These are phyloP conservation scores for Lactifluus rugatus DNA, from an alignment of 768 basidiomycete species.

Conservation along the genomic window DNA sequence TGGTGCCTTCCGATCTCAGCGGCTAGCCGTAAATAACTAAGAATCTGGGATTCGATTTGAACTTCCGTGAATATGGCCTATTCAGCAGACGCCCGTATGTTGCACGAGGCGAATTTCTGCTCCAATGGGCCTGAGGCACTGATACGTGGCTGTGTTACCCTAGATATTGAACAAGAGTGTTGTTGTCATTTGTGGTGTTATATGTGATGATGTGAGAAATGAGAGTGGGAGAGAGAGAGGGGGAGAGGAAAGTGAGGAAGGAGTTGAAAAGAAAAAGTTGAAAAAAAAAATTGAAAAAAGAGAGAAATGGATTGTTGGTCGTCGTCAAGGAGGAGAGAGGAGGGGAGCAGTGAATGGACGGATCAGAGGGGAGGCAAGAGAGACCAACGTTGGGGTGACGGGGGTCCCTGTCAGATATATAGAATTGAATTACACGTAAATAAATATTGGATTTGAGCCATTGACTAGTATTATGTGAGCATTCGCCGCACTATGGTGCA, in stretches of 20 bases:
- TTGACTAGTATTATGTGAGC: constrained; percentile 11
- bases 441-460: no score
- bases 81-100: constrained; percentile 2
- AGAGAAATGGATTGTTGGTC: neutral
- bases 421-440: neutral
- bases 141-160: constrained; percentile 18
- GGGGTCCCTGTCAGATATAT: constrained; percentile 9
- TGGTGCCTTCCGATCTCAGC: constrained; percentile 21
- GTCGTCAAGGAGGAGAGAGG: neutral
- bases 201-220: constrained; percentile 1
- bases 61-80: constrained; percentile 12
- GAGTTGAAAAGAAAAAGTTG: no score
- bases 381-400: neutral
- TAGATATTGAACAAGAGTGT: neutral
- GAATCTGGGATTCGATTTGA: constrained; percentile 6
- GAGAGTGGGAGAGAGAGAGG: neutral
- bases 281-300: neutral
- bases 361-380: neutral
- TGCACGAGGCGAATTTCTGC: constrained; percentile 12
- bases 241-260: neutral
- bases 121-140: constrained; percentile 12
- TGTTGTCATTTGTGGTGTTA: neutral
- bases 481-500: constrained; percentile 18
- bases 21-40: constrained; percentile 20
- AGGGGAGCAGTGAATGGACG: neutral